These are phyloP conservation scores for Venturia asperata DNA, from an alignment of 2,329 filamentous ascomycete genomes.

Conservation along the genomic window DNA sequence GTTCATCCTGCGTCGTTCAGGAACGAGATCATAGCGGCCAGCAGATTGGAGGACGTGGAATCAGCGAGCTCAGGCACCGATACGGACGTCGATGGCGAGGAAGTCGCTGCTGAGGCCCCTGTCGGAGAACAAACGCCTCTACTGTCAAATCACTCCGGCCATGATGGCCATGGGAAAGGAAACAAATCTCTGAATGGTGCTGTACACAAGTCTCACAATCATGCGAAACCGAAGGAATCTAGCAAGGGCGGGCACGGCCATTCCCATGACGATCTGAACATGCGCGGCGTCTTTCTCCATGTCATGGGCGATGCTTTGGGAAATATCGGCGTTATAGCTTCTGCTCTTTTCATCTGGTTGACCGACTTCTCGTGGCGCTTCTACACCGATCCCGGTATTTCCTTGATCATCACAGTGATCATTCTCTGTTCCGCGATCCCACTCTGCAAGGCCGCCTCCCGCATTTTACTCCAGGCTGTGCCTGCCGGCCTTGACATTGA, in stretches of 20 bases:
- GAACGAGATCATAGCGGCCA: constrained; percentile 86
- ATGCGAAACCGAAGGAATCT: constrained; percentile 25
- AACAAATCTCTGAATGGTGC: constrained; percentile 17
- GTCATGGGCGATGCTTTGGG: constrained; percentile 76
- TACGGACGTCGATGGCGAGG: constrained; percentile 44
- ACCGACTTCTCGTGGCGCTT: constrained; percentile 72
- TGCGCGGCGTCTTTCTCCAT: constrained; percentile 67
- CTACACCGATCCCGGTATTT: constrained; percentile 88
- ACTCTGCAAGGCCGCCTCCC: constrained; percentile 69
- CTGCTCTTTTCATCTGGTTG: constrained; percentile 85
- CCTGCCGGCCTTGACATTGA: constrained; percentile 81
- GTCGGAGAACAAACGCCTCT: constrained; percentile 35
- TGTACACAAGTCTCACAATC: constrained; percentile 27
- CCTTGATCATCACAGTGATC: constrained; percentile 81
- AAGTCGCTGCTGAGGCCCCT: constrained; percentile 22
- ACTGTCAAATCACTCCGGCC: constrained; percentile 31
- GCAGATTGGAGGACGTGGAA: constrained; percentile 51
- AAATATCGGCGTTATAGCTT: constrained; percentile 77
- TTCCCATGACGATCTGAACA: constrained; percentile 84
- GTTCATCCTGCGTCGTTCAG: constrained; percentile 87
- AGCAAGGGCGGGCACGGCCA: constrained; percentile 62
- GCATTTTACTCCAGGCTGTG: constrained; percentile 89
- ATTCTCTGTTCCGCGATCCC: constrained; percentile 68
- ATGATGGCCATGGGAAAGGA: constrained; percentile 25
- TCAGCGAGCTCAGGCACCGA: constrained; percentile 49